A percentile compares a stretch with the other conserved stretches of the same genome.
Evolutionary conservation across 1,139 yeast genomes (phyloP).

Genomic region (Suhomyces kunorum): DNA sequence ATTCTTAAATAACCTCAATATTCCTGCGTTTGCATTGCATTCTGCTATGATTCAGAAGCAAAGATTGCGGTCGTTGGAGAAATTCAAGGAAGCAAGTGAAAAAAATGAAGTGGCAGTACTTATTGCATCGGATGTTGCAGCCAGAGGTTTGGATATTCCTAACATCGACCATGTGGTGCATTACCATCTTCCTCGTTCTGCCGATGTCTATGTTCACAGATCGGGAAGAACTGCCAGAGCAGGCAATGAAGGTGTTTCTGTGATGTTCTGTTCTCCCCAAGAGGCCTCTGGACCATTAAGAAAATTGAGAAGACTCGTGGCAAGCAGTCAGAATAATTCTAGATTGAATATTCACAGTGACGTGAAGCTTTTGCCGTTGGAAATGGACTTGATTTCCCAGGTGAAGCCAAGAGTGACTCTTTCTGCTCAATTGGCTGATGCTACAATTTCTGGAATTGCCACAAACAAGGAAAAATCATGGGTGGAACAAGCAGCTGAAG

Average conservation of each 20-base stretch:
- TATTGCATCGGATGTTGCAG: conserved; percentile 97
- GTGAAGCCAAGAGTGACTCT: conserved; percentile 66
- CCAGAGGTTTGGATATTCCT: conserved; percentile 95
- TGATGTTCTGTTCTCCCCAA: conserved; percentile 89
- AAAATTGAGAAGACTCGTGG: conserved; percentile 67
- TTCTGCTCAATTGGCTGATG: conserved; percentile 75
- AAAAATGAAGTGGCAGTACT: conserved; percentile 64
- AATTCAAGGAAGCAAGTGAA: conserved; percentile 57
- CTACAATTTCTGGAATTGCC: conserved; percentile 59
- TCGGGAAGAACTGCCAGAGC: conserved; percentile 99
- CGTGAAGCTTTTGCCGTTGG: conserved; percentile 74
- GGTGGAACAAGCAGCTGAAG: conserved; percentile 91
- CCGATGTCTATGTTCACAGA: conserved; percentile 92
- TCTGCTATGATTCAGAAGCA: conserved; percentile 96
- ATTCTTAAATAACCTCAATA: conserved; percentile 63
- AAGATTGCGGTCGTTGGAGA: conserved; percentile 81
- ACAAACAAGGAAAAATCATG: conserved; percentile 74
- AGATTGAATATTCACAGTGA: conserved; percentile 48
- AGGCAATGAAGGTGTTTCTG: conserved; percentile 89
- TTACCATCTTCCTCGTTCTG: conserved; percentile 91
- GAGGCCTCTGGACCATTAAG: conserved; percentile 87
- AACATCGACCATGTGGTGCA: conserved; percentile 92
- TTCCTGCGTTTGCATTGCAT: conserved; percentile 81
- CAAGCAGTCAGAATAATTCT: conserved; percentile 30
- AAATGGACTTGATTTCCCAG: conserved; percentile 69